Evolutionary conservation across 179 eudicot genomes (phyloP), one percentile per base, ranked within the genome.

Genomic region (Sideroxylon spinosum): DNA sequence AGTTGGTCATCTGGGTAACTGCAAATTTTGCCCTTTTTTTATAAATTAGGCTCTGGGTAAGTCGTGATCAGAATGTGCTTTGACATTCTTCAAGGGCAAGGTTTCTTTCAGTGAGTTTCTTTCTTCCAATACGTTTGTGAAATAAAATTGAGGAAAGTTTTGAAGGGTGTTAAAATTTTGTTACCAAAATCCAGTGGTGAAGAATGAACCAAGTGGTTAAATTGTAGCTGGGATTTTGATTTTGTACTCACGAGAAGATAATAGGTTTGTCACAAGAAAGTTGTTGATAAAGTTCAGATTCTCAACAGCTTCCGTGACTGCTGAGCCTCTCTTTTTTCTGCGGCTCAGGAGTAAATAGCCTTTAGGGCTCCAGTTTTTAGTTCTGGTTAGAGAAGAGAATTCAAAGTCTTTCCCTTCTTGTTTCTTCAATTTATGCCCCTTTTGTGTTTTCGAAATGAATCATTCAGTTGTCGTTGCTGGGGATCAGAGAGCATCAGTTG

Each of bases 361-460:
- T 17, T 69, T 56, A 10, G 14, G 49, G 6, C 7, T 63, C 4
- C 19, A 70, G 10, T 48, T 7, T 22, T 48, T 55, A 70, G 57
- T 46, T 60, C 22, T 50, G 20, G 6, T 19, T 49, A 25, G 49
- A 37, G 64, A 66, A 57, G 17, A 55, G 73, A 44, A 25, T 11
- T 7, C 6, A 12, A 32, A 3, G 16, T 4, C 11, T 20, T 23
- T 55, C 49, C 0, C 49, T 53, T 20, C 13, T 68, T 56, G 62
- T 59, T 76, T 61, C 53, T 29, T 7, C 50, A 73, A 73, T 56
- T 59, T 48, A 37, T 64, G 46, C 10, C 68, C 23, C n/a, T n/a
- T 62, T 73, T 72, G 61, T 26, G 65, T 66, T 52, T 44, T 56
- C 73, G 71, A 86, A 77, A 92, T 94, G 98, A 85, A 86, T 81